A percentile compares a stretch with the other conserved stretches of the same genome.
Evolutionary conservation across 495 filamentous ascomycete species (phyloP).

Genomic region (Penicillium lividum): DNA sequence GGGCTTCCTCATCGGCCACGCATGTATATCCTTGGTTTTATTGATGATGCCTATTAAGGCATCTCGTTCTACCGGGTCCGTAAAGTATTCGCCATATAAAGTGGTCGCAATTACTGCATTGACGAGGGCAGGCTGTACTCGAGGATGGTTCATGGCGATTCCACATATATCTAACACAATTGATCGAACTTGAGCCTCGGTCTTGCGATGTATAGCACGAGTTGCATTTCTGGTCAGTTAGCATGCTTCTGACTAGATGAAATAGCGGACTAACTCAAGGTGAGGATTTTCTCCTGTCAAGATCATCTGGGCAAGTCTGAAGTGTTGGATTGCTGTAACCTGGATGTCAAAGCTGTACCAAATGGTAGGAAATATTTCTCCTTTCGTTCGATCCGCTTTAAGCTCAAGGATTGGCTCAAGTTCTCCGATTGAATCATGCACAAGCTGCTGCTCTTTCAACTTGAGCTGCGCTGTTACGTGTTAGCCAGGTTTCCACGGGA

Average conservation of each 20-base stretch:
- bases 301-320: conserved; percentile 26
- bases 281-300: conserved; percentile 28
- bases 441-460: conserved; percentile 15
- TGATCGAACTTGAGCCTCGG: conserved; percentile 27
- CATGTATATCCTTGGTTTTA: conserved; percentile 17
- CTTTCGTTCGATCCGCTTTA: conserved; percentile 23
- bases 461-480: conserved; percentile 22
- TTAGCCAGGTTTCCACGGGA: background rate
- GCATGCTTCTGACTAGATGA: background rate
- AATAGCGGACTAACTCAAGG: conserved; percentile 21
- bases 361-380: conserved; percentile 29
- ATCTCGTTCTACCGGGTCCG: conserved; percentile 23
- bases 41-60: conserved; percentile 23
- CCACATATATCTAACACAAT: conserved; percentile 30
- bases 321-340: conserved; percentile 27
- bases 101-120: conserved; percentile 31
- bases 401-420: conserved; percentile 25
- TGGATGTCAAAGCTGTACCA: conserved; percentile 28
- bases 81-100: conserved; percentile 33
- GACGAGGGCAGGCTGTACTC: conserved; percentile 24
- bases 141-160: conserved; percentile 20
- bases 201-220: conserved; percentile 23
- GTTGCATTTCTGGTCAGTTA: conserved; percentile 15
- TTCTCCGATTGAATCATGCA: conserved; percentile 11
- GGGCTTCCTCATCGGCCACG: conserved; percentile 23